A percentile compares a stretch with the other conserved stretches of the same genome.
These are phyloP conservation scores for Bipolaris zeicola DNA, from an alignment of 2,329 filamentous ascomycete genomes.

Conservation along the genomic window DNA sequence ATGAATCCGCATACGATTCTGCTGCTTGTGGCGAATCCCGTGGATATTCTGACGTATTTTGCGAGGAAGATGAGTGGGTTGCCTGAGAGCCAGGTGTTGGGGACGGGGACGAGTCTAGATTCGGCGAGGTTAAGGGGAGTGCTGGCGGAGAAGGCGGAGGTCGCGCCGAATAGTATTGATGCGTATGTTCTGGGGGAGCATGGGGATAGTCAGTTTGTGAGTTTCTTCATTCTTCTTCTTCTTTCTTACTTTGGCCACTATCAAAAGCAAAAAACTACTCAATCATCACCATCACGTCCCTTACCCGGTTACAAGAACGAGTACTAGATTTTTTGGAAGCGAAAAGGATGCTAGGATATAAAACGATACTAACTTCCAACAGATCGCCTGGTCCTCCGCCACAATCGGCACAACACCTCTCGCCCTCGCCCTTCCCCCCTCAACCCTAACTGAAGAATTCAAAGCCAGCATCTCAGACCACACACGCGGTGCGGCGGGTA, in stretches of 20 bases:
- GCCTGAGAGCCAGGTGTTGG: constrained; percentile 57
- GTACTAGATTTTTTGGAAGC: too few species aligned
- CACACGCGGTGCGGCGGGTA: constrained; percentile 55
- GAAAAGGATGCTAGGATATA: background rate
- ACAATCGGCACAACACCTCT: constrained; percentile 53
- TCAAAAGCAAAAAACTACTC: background rate
- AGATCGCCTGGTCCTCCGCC: constrained; percentile 54
- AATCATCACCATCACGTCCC: too few species aligned
- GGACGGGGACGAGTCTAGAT: constrained; percentile 61
- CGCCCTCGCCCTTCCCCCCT: constrained; percentile 40
- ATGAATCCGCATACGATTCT: constrained; percentile 57
- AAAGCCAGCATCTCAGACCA: constrained; percentile 50
- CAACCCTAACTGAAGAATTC: constrained; percentile 29
- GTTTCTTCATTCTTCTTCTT: constrained; percentile 2
- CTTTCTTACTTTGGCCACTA: background rate
- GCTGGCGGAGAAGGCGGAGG: constrained; percentile 48
- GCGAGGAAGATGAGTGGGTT: constrained; percentile 56
- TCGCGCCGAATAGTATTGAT: constrained; percentile 48
- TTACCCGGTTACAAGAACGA: too few species aligned
- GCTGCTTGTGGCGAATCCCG: constrained; percentile 61
- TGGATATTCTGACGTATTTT: constrained; percentile 61
- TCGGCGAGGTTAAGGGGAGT: constrained; percentile 57
- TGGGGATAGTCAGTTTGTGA: constrained; percentile 55
- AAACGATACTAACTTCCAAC: background rate
- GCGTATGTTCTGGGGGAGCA: constrained; percentile 58